Evolutionary conservation across 805 yeast species (phyloP).

Genomic region (Barnettozyma sucrosica): DNA sequence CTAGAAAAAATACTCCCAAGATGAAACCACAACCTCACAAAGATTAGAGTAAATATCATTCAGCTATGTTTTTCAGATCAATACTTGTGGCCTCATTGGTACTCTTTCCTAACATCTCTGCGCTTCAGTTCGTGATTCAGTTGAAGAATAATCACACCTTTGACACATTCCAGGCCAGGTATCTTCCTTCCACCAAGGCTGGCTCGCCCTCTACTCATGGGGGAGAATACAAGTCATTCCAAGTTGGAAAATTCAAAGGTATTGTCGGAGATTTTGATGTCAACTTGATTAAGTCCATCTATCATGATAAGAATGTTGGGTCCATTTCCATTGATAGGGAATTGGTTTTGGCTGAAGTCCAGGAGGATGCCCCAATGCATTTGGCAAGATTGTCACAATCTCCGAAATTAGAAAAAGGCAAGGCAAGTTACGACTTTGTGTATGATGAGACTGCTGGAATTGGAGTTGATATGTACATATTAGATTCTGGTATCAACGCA

Average conservation of each 20-base stretch:
- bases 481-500: conserved; percentile 35
- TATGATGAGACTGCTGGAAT: conserved; percentile 39
- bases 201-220: conserved; percentile 12
- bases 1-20: background rate
- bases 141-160: conserved; percentile 20
- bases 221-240: conserved; percentile 19
- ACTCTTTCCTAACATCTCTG: conserved; percentile 2
- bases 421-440: conserved; percentile 30
- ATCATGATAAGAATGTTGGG: conserved; percentile 31
- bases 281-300: conserved; percentile 27
- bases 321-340: conserved; percentile 33
- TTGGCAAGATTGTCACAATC: conserved; percentile 36
- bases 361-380: conserved; percentile 39
- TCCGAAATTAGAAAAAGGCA: conserved; percentile 22
- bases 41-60: background rate
- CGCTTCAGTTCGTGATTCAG: conserved; percentile 25
- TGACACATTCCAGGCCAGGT: conserved; percentile 14
- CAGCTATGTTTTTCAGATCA: background rate
- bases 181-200: conserved; percentile 11
- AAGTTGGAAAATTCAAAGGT: conserved; percentile 30
- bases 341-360: conserved; percentile 33
- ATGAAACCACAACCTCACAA: background rate
- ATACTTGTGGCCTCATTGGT: background rate
- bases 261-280: conserved; percentile 32
- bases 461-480: conserved; percentile 33